Conservation (phyloP, 2,329 filamentous ascomycete genomes). For the Pestalotiopsis fici region DNA sequence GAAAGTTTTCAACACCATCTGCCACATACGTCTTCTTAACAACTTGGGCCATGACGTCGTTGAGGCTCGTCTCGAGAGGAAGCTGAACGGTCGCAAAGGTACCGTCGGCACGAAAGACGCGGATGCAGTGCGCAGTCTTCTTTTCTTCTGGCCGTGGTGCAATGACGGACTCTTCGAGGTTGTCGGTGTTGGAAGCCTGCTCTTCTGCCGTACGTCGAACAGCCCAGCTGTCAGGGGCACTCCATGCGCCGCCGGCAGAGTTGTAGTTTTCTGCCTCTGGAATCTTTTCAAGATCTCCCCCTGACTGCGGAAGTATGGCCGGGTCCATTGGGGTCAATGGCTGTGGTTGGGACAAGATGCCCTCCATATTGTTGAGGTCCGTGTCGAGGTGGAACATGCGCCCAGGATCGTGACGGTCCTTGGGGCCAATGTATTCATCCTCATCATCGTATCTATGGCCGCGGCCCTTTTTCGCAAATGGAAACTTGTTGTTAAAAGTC, state of each 20-base stretch:
- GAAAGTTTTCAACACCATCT: slow-evolving; percentile 89
- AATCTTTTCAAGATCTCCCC: slow-evolving; percentile 20
- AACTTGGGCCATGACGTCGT: slow-evolving; percentile 85
- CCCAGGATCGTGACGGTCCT: slow-evolving; percentile 59
- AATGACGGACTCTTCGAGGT: slow-evolving; percentile 69
- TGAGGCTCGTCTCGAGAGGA: slow-evolving; percentile 78
- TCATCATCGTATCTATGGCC: slow-evolving; percentile 50
- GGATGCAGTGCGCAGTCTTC: slow-evolving; percentile 81
- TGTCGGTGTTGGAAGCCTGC: slow-evolving; percentile 54
- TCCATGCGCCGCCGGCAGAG: slow-evolving; percentile 65
- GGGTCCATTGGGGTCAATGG: slow-evolving; percentile 72
- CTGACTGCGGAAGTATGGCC: slow-evolving; percentile 37
- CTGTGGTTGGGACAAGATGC: slow-evolving; percentile 74
- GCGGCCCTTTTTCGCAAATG: slow-evolving; percentile 60
- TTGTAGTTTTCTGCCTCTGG: slow-evolving; percentile 32
- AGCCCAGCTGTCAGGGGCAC: slow-evolving; percentile 95
- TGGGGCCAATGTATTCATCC: slow-evolving; percentile 62
- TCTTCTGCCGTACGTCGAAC: slow-evolving; percentile 76
- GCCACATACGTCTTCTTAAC: slow-evolving; percentile 93
- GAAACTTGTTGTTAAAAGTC: slow-evolving; percentile 64
- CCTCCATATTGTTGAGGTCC: slow-evolving; percentile 87
- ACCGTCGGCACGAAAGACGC: slow-evolving; percentile 89
- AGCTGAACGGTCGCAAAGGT: slow-evolving; percentile 93
- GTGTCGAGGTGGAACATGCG: slow-evolving; percentile 80
- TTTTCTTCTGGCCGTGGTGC: slow-evolving; percentile 75